Percentiles rank a stretch among this genome's conserved stretches.
These are phyloP conservation scores for Saccharomyces pastorianus DNA, from an alignment of 1,139 yeast genomes.

Conservation along the genomic window DNA sequence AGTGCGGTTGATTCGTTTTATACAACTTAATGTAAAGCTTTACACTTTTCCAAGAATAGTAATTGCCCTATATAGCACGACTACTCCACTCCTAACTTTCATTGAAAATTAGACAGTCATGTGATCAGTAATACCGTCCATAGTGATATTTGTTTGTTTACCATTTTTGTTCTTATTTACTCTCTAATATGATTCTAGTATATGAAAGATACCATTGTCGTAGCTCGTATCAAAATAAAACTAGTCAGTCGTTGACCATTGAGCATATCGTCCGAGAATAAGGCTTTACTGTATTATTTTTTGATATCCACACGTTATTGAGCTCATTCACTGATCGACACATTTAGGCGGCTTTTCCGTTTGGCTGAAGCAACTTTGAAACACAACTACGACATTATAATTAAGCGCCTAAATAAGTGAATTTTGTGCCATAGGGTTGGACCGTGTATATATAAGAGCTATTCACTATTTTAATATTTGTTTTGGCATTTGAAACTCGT, in stretches of 20 bases:
- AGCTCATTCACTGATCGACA: neutral
- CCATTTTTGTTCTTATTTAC: constrained; percentile 1
- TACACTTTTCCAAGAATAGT: neutral
- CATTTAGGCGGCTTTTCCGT: neutral
- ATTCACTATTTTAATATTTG: neutral
- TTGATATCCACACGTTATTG: neutral
- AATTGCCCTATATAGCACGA: neutral
- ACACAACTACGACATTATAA: neutral
- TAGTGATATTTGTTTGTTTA: neutral
- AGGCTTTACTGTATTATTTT: neutral
- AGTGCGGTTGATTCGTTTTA: too few relatives aligned
- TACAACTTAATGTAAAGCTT: neutral
- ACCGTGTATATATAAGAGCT: neutral
- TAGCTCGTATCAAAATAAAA: neutral
- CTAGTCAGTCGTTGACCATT: neutral
- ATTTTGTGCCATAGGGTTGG: neutral
- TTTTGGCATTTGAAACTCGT: neutral
- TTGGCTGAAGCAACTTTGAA: neutral
- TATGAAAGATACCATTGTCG: neutral
- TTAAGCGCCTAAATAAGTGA: neutral
- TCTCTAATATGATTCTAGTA: neutral
- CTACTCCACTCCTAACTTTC: neutral
- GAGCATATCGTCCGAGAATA: neutral
- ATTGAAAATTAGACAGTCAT: neutral
- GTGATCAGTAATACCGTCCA: neutral